Evolutionary conservation across 768 basidiomycete genomes (phyloP), one percentile per base, ranked within the genome.

Genomic region (Paxillus involutus): DNA sequence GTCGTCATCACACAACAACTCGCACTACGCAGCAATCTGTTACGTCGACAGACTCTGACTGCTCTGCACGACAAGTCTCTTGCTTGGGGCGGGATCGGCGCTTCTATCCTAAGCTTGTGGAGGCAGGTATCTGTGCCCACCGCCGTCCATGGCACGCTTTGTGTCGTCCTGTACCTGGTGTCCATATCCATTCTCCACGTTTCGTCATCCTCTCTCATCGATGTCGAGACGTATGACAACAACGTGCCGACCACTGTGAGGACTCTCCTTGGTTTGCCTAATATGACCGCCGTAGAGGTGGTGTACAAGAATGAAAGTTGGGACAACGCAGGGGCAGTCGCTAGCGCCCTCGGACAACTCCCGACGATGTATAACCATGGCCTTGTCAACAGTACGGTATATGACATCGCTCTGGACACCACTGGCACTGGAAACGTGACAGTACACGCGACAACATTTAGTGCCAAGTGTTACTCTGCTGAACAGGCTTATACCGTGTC

Each of bases 371-470:
- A 13, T 24, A 55, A 48, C 11, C 14, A 47, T 13, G 59, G 59
- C 2, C 4, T 61, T n/a, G 12, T 14, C 21, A 47, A 39, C 40
- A 48, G n/a, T 13, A 58, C 58, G 16, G 33, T 61, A 21, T 61
- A 58, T 43, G 59, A 61, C 32, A 49, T 52, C 21, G 46, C 49
- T 11, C 6, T 19, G 9, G 52, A 52, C 26, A 58, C 43, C 37
- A 10, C 26, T 21, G 48, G 58, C 12, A 8, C 36, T 9, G 59
- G 59, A 29, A 59, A 52, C 29, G 35, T 46, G 29, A 56, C 53
- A n/a, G 59, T 61, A 11, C 51, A 53, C 44, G 59, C 59, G 13
- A 58, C 53, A 21, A 51, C 48, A 6, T 55, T 61, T 48, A 36
- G 35, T 42, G 47, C 55, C 26, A 51, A 17, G 29, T 61, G 59